Base-by-base conservation (phyloP, 768 basidiomycete species). In the Boletus subcaerulescens region DNA sequence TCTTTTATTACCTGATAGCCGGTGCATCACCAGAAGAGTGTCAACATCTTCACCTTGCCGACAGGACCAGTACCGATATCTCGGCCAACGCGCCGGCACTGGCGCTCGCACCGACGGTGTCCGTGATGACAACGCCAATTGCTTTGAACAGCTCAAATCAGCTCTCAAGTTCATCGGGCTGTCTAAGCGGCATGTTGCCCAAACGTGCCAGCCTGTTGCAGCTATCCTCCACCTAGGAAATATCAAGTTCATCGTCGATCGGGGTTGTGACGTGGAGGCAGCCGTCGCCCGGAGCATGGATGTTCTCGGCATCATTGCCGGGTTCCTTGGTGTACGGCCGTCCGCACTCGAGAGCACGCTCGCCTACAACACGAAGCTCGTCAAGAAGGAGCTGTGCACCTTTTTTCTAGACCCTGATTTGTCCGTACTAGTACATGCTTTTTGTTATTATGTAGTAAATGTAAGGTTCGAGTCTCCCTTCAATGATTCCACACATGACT, bases 191-290 rank as follows among this genome's bases (percentile, higher is more conserved):
- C 88, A 93, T 58, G 94, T 99, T 51, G 94, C 95, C 0, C 93
- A 97, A 67, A 89, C 93, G 0, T 98, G 93, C 69, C 96, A 98
- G 70, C 83, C 98, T 45, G 71, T 98, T 49, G 95, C 97, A 13
- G 91, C 93, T 41, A 98, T 99, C 67, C 82, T 98, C 31, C 97
- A 98, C 66, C 84, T 98, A 24, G 96, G 97, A 29, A 96, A 98
- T 66, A 81, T 99, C 60, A 91, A 97, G 64, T 98, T n/a, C n/a
- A n/a, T 98, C 14, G 79, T 90, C 56, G 94, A 96, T 70, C 82
- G 88, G 10, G 75, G 79, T 58, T 80, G 88, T 15, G 94, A 97
- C 62, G 88, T 93, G 66, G 96, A 97, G 58, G 92, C 93, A 1
- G 94, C 97, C 3, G 87, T 95, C 31, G 93, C 98, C 3, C 83